phyloP scores from a whole-genome alignment of 768 basidiomycete species.

The Boletus sensibilis region DNA sequence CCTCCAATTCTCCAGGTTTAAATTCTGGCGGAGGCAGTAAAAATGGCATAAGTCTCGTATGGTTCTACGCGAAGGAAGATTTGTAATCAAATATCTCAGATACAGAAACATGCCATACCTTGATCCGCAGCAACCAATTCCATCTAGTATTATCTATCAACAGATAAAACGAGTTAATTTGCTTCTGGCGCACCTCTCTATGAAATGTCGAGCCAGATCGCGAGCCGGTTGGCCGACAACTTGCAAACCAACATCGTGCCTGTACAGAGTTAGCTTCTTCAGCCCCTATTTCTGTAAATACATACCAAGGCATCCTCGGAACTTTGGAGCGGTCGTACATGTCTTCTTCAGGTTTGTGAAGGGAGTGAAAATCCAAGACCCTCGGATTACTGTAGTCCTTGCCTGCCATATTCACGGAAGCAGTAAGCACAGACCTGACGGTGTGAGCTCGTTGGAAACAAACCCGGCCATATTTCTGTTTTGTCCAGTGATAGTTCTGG shows the following conservation, averaged over 20 bases:
- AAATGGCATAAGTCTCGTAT: constrained; percentile 90
- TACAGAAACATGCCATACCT: constrained; percentile 48
- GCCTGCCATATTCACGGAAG: constrained; percentile 42
- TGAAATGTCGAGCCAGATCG: constrained; percentile 92
- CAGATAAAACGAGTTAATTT: background rate
- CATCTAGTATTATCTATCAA: constrained; percentile 51
- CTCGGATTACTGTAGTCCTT: constrained; percentile 96
- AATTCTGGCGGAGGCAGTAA: constrained; percentile 93
- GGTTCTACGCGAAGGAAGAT: constrained; percentile 58
- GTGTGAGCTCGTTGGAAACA: background rate
- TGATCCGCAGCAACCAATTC: constrained; percentile 92
- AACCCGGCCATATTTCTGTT: constrained; percentile 86
- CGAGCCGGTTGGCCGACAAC: constrained; percentile 95
- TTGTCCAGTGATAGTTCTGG: constrained; percentile 56
- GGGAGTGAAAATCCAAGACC: constrained; percentile 76
- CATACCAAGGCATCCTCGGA: constrained; percentile 95
- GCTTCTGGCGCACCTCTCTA: constrained; percentile 62
- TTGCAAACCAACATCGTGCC: constrained; percentile 97
- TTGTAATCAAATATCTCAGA: background rate
- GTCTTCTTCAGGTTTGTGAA: constrained; percentile 90
- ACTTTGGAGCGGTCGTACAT: constrained; percentile 91
- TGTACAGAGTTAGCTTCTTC: constrained; percentile 28
- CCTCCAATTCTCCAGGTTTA: constrained; percentile 70
- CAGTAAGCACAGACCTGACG: background rate
- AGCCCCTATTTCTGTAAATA: background rate